Base-by-base conservation (phyloP, 768 basidiomycete species). In the Agaricus sinodeliciosus region DNA sequence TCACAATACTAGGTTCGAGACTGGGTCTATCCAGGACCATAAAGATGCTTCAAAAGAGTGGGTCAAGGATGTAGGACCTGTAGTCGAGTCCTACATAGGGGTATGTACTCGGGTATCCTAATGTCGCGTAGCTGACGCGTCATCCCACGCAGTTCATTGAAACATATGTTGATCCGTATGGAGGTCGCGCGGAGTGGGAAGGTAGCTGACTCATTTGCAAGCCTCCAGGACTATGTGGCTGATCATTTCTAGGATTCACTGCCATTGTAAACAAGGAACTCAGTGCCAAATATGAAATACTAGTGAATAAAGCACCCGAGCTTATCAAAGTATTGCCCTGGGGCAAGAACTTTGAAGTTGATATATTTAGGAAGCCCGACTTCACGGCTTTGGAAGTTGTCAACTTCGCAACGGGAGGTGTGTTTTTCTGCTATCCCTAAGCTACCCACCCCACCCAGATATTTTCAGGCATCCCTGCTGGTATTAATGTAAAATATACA, bases 101-200 rank as follows among this genome's bases (percentile, higher is more conserved):
- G 77, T 76, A 57, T 56, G 74, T 65, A 9, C 16, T 37, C 12
- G 19, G 28, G 36, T 40, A 18, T 28, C 55, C 42, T 45, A 18
- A 41, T n/a, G 39, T n/a, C 42, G 26, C 8, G 9, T 15, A 39
- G 43, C 48, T 16, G 25, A 26, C n/a, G n/a, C 47, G 37, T 39
- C 11, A 48, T 36, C 36, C 19, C 9, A n/a, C n/a, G 9, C 48
- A 78, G 67, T 90, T 90, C 65, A 77, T 90, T 37, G 88, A 90
- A 73, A 90, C 85, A 0, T 90, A 90, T 55, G 85, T 92, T 15
- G 92, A 94, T 62, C 92, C 92, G 6, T 92, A 89, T 55, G 92
- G 91, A 34, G 85, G 80, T n/a, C 81, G 92, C 47, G 92, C 92
- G 0, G 92, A 94, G 65, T 94, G 91, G 91, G 90, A 94, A 79